Evolutionary conservation across 2,329 filamentous ascomycete species (phyloP), one percentile per base, ranked within the genome.

Genomic region (Scytalidium lignicola): DNA sequence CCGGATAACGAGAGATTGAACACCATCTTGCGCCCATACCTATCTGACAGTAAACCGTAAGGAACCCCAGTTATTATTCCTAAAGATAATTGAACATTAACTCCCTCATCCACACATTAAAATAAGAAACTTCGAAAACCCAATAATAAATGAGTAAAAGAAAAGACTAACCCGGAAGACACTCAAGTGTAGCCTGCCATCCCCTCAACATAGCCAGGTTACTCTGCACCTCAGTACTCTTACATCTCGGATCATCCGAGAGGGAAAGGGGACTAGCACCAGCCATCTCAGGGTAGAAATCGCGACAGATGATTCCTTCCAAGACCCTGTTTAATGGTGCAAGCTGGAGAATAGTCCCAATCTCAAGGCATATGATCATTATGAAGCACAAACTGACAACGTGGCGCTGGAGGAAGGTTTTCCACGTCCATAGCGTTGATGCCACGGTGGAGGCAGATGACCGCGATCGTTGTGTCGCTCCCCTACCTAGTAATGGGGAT

Each of bases 251-350:
- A 41, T 65, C 58, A 49, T 78, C 74, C 2, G 63, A 63, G 46
- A 58, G 3, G 15, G 21, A 17, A 22, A 23, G 6, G 26, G 51
- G 46, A 42, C 53, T 56, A 26, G 55, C 55, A 0, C 70, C 60
- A 20, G 66, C 56, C 41, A 70, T 62, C 2, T 70, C 64, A 4
- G 74, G 70, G 54, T 73, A 75, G 52, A 73, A 68, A 13, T 21
- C 15, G 20, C 73, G 72, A 60, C 79, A 82, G 41, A 79, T 71
- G 42, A 80, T 70, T 46, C 71, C 68, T 58, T 83, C 79, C 54
- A 76, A 70, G 45, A 81, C 69, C 47, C 74, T 72, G 44, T 71
- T 74, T 41, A 65, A 59, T 0, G 78, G 74, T 3, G 75, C 67
- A 26, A 61, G 37, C 28, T 50, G 28, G 15, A 65, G 54, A 61